phyloP scores from a whole-genome alignment of 768 basidiomycete species.

The Amanita thiersii region DNA sequence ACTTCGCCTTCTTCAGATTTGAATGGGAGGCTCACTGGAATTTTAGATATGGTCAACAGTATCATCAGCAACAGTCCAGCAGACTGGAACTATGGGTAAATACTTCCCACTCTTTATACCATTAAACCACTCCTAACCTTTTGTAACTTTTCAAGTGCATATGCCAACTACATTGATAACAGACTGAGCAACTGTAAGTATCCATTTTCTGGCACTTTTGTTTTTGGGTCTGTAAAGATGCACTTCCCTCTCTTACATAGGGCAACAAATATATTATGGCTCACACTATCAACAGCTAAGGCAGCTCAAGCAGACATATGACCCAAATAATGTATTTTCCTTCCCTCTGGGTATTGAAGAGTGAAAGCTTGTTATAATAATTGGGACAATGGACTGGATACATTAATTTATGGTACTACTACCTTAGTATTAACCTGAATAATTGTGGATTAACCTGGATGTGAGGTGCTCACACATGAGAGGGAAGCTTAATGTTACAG shows the following conservation, averaged over 20 bases:
- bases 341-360: slow-evolving; percentile 22
- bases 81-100: slow-evolving; percentile 31
- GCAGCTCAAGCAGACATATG: slow-evolving; percentile 23
- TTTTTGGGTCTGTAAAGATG: too few relatives aligned
- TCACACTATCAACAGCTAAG: slow-evolving; percentile 21
- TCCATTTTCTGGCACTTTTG: not conserved
- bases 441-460: too few relatives aligned
- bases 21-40: too few relatives aligned
- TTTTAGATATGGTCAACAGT: slow-evolving; percentile 22
- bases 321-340: slow-evolving; percentile 29
- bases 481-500: too few relatives aligned
- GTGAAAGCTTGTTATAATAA: too few relatives aligned
- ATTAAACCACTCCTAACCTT: slow-evolving; percentile 26
- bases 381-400: too few relatives aligned
- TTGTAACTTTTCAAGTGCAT: slow-evolving; percentile 16
- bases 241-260: slow-evolving; percentile 10
- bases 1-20: not conserved
- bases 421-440: too few relatives aligned
- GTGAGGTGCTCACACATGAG: too few relatives aligned
- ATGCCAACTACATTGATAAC: slow-evolving; percentile 33
- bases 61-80: slow-evolving; percentile 28
- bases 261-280: slow-evolving; percentile 26
- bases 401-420: too few relatives aligned
- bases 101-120: slow-evolving; percentile 30
- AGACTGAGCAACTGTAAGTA: slow-evolving; percentile 23